phyloP scores from a whole-genome alignment of 805 yeast genomes.

The Candida insectorum region DNA sequence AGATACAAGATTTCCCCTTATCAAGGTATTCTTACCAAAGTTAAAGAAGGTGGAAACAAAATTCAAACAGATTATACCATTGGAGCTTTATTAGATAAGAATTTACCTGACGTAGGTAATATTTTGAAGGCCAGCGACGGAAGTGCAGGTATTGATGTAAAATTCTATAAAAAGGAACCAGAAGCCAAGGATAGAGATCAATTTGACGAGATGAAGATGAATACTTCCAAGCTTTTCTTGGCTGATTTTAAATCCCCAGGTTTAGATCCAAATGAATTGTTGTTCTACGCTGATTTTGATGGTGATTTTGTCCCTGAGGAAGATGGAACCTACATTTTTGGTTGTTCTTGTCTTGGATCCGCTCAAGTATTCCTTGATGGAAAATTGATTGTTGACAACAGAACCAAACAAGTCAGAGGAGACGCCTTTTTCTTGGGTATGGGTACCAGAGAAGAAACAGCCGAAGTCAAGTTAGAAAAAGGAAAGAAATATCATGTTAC shows the following conservation, averaged over 20 bases:
- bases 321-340: slow-evolving; percentile 49
- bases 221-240: slow-evolving; percentile 18
- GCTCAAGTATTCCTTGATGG: slow-evolving; percentile 54
- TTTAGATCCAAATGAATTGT: slow-evolving; percentile 14
- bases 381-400: slow-evolving; percentile 53
- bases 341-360: slow-evolving; percentile 51
- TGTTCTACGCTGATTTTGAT: slow-evolving; percentile 44
- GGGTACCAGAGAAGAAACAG: slow-evolving; percentile 53
- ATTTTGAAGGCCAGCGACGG: slow-evolving; percentile 20
- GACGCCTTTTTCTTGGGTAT: slow-evolving; percentile 46
- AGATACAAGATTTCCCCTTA: slow-evolving; percentile 48
- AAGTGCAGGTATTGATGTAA: slow-evolving; percentile 17
- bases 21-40: slow-evolving; percentile 39
- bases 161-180: slow-evolving; percentile 17
- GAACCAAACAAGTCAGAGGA: slow-evolving; percentile 49
- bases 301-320: slow-evolving; percentile 46
- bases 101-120: slow-evolving; percentile 27
- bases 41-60: slow-evolving; percentile 22
- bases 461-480: slow-evolving; percentile 33
- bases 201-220: slow-evolving; percentile 16
- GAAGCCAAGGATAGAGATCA: slow-evolving; percentile 12
- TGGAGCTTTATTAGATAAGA: slow-evolving; percentile 32
- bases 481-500: slow-evolving; percentile 45
- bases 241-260: slow-evolving; percentile 21
- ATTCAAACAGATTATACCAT: slow-evolving; percentile 22